Conservation (phyloP, 768 basidiomycete species). For the Pleurotus tuoliensis region DNA sequence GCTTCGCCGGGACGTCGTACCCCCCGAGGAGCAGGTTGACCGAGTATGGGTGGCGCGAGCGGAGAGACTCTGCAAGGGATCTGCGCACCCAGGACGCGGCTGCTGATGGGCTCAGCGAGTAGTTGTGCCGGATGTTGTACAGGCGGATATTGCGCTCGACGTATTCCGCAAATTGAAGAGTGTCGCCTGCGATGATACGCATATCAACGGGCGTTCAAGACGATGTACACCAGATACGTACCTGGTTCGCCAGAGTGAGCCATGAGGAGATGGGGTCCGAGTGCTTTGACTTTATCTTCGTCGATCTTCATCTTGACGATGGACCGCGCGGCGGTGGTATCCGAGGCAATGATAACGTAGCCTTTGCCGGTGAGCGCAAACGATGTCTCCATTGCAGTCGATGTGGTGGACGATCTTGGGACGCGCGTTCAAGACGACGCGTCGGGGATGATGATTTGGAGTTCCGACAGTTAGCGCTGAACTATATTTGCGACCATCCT, state of each 20-base stretch:
- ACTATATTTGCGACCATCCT: too few species aligned
- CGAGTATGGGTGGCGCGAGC: conserved; percentile 82
- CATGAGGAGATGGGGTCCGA: conserved; percentile 92
- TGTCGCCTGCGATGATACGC: conserved; percentile 64
- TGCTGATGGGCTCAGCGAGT: conserved; percentile 83
- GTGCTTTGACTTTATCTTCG: conserved; percentile 93
- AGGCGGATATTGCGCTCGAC: conserved; percentile 94
- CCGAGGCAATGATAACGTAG: conserved; percentile 89
- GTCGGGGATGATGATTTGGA: background rate
- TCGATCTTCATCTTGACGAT: conserved; percentile 98
- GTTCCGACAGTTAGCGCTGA: background rate
- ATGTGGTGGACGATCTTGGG: conserved; percentile 6
- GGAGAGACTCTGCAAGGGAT: conserved; percentile 81
- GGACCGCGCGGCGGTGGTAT: conserved; percentile 84
- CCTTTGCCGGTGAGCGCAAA: conserved; percentile 91
- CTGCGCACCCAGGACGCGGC: conserved; percentile 96
- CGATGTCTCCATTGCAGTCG: conserved; percentile 76
- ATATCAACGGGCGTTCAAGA: background rate
- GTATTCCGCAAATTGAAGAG: conserved; percentile 93
- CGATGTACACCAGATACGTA: conserved; percentile 21
- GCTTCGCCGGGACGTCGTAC: conserved; percentile 72
- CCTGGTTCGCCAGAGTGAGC: conserved; percentile 94
- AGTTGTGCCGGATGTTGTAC: conserved; percentile 92
- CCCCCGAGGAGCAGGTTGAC: conserved; percentile 95
- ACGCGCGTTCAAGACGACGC: conserved; percentile 4